A percentile compares a stretch with the other conserved stretches of the same genome.
Conservation (phyloP, 306 rosid genomes). For the Carpinus fangiana region DNA sequence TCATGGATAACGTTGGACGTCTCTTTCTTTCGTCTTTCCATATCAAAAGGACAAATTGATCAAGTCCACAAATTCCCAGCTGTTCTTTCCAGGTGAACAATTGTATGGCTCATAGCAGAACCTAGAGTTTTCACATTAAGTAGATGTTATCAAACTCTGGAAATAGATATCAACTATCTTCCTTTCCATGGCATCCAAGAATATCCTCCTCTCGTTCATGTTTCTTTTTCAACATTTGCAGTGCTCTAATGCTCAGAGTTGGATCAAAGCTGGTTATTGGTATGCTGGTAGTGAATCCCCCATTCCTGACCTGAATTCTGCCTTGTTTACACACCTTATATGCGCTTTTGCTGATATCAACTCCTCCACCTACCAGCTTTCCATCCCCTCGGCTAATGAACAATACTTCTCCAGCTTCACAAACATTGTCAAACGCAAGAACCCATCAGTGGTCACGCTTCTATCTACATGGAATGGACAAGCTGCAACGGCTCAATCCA, state of each 20-base stretch:
- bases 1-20: no score
- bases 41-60: no score
- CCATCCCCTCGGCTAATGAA: not conserved
- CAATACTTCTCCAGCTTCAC: constrained; percentile 40
- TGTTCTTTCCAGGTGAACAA: no score
- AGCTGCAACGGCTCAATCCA: not conserved
- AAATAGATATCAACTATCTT: not conserved
- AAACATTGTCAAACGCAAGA: constrained; percentile 35
- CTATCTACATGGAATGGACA: constrained; percentile 34
- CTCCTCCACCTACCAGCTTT: constrained; percentile 33
- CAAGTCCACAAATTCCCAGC: no score
- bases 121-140: not conserved
- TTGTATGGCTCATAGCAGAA: no score
- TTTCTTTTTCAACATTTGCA: not conserved
- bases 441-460: constrained; percentile 47
- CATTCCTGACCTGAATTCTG: constrained; percentile 23
- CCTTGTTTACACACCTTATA: constrained; percentile 42
- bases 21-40: no score
- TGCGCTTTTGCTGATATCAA: constrained; percentile 26
- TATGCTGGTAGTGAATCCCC: constrained; percentile 3
- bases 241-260: no score
- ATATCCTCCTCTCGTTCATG: not conserved
- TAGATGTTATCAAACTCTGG: not conserved
- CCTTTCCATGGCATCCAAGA: constrained; percentile 19
- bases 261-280: constrained; percentile 35